Evolutionary conservation across 371 early-diverging fungal genomes (phyloP), one percentile per base, ranked within the genome.

Genomic region (Rozella allomycis): DNA sequence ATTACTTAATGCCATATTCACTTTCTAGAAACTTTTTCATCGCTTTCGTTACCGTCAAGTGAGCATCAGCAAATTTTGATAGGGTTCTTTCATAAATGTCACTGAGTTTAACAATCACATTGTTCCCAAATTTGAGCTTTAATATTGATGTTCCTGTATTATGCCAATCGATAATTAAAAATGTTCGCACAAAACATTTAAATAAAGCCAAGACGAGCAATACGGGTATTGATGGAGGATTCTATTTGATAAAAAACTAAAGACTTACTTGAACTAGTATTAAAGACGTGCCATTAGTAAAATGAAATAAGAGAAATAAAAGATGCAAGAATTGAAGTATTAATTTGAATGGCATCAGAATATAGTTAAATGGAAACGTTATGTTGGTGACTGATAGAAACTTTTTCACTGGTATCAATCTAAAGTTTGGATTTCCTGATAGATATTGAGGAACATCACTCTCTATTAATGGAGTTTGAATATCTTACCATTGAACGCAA

Each of bases 161-260:
- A 50, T 93, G 94, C 94, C 91, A 93, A 49, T 93, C 94, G 35
- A 90, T 80, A 33, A 90, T 54, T 4, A 93, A 47, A 3, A 71
- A 52, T 17, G 66, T 52, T 7, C 70, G 67, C 8, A 78, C 14
- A 25, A 49, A 55, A 21, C 62, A 53, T 17, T 78, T 55, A 3
- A 68, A 19, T 22, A 70, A 75, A 20, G 64, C 77, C n/a, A n/a
- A n/a, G 30, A 90, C 58, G 3, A 67, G 29, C 22, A 93, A 58
- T 2, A 86, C 83, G 1, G 94, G 94, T 28, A 93, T 74, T 1
- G 90, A 72, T 0, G 94, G 91, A 20, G 90, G 94, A 44, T 85
- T 91, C 88, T 90, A 58, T 11, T 31, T n/a, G 16, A n/a, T 30
- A 14, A 37, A 13, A 16, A 18, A n/a, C 17, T 19, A 16, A 17